phyloP scores from a whole-genome alignment of 208 protist species.

The Acanthamoeba sp. region DNA sequence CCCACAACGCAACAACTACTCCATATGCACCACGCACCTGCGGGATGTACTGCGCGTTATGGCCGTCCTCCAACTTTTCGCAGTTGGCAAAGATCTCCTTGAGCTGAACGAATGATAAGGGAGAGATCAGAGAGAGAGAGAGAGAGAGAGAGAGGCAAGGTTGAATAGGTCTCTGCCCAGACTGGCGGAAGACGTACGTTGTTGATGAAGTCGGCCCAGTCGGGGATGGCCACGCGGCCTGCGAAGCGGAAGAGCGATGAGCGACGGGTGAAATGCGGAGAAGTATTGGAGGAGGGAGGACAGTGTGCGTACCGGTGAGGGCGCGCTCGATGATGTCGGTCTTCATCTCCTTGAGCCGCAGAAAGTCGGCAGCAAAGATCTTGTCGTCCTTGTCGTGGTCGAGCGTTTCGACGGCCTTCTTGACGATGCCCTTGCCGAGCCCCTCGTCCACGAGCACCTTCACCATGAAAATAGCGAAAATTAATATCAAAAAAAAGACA shows the following conservation, averaged over 20 bases:
- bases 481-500: neutral
- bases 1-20: neutral
- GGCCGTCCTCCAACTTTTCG: neutral
- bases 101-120: neutral
- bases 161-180: too few relatives aligned
- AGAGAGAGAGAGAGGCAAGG: neutral
- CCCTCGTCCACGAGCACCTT: constrained; percentile 36
- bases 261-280: too few relatives aligned
- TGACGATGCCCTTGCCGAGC: constrained; percentile 35
- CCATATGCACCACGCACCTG: neutral
- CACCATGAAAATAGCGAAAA: neutral
- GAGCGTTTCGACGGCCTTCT: constrained; percentile 50
- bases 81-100: constrained; percentile 37
- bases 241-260: neutral
- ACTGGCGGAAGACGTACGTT: constrained; percentile 13
- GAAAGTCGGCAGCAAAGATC: constrained; percentile 38
- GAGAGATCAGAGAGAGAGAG: neutral
- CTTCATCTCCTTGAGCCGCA: constrained; percentile 47
- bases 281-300: neutral
- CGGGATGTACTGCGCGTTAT: constrained; percentile 42
- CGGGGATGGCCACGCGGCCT: constrained; percentile 51
- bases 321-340: constrained; percentile 71
- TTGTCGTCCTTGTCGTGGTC: constrained; percentile 67
- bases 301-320: constrained; percentile 2
- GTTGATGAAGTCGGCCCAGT: constrained; percentile 47